Evolutionary conservation across 1,284 basidiomycete species (phyloP).

Genomic region (Trichosporon sp.): DNA sequence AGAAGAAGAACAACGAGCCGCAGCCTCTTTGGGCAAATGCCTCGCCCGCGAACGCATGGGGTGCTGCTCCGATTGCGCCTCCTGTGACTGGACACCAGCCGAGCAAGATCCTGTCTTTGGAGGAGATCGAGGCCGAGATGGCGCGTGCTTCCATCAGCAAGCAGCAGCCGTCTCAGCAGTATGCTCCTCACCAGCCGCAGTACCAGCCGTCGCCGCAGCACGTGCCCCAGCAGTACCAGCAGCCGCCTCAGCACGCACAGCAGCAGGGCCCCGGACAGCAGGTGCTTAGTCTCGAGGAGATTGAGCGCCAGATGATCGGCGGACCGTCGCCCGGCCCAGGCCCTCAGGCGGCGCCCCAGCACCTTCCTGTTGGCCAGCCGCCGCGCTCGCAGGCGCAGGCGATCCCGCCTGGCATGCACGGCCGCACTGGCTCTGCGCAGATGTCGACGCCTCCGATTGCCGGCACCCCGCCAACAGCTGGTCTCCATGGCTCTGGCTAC

Average conservation of each 20-base stretch:
- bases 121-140: constrained; percentile 94
- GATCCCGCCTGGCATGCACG: neutral
- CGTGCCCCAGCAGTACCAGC: constrained; percentile 10
- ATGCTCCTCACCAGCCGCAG: neutral
- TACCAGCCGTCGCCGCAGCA: constrained; percentile 1
- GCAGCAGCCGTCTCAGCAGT: constrained; percentile 12
- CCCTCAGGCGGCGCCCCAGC: constrained; percentile 38
- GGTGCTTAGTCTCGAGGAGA: constrained; percentile 47
- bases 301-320: constrained; percentile 47
- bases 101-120: constrained; percentile 65
- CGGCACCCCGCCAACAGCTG: constrained; percentile 24
- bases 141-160: constrained; percentile 26
- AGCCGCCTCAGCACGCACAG: constrained; percentile 3
- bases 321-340: constrained; percentile 16
- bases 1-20: constrained; percentile 23
- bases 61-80: constrained; percentile 26
- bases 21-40: constrained; percentile 33
- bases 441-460: neutral
- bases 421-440: neutral
- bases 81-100: constrained; percentile 12
- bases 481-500: constrained; percentile 34
- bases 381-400: neutral
- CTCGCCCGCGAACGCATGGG: constrained; percentile 48
- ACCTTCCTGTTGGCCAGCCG: constrained; percentile 23
- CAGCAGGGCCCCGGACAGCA: neutral